These are phyloP conservation scores for Eragrostis tef DNA, from an alignment of 202 grass and related monocot genomes.

Conservation along the genomic window DNA sequence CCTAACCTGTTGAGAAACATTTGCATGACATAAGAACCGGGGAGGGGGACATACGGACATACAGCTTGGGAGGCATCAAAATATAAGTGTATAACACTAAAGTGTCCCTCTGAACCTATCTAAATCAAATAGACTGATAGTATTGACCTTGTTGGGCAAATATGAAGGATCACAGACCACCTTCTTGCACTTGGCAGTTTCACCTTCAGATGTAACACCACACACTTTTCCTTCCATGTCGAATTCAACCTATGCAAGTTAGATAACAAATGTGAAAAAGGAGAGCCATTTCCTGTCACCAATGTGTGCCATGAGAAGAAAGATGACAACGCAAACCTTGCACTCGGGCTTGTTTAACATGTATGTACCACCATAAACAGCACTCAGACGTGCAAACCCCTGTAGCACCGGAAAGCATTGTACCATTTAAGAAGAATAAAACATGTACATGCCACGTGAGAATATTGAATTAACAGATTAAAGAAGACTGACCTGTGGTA, in stretches of 20 bases:
- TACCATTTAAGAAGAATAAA: slow-evolving; percentile 22
- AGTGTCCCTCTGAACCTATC: background rate
- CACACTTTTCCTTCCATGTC: slow-evolving; percentile 92
- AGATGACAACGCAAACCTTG: slow-evolving; percentile 62
- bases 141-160: slow-evolving; percentile 73
- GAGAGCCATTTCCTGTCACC: background rate
- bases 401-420: slow-evolving; percentile 46
- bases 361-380: slow-evolving; percentile 97
- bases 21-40: slow-evolving; percentile 18
- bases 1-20: slow-evolving; percentile 63
- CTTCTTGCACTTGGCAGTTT: slow-evolving; percentile 95
- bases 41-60: background rate
- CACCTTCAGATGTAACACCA: slow-evolving; percentile 88
- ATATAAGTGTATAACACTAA: slow-evolving; percentile 9
- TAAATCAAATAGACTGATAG: background rate
- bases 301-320: slow-evolving; percentile 19
- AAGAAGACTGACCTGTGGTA: slow-evolving; percentile 72
- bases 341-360: slow-evolving; percentile 95
- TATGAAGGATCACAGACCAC: slow-evolving; percentile 89
- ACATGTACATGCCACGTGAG: background rate
- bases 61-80: slow-evolving; percentile 23
- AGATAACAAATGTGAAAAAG: slow-evolving; percentile 16
- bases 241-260: slow-evolving; percentile 71
- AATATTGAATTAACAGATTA: slow-evolving; percentile 31
- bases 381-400: slow-evolving; percentile 90